phyloP scores from a whole-genome alignment of 306 rosid genomes.

The Sphenostylis stenocarpa region DNA sequence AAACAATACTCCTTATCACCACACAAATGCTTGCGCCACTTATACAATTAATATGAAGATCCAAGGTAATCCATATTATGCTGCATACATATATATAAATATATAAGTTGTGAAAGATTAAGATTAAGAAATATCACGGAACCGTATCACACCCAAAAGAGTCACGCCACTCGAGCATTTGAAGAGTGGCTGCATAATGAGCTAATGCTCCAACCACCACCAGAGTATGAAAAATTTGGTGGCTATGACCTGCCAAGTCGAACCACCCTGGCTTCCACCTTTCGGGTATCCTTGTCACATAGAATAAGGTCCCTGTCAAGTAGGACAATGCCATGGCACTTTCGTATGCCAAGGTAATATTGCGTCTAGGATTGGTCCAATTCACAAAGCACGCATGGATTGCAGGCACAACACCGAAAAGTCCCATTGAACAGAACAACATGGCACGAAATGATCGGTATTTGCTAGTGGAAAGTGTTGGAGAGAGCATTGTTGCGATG shows the following conservation, averaged over 20 bases:
- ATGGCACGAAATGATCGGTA: conserved; percentile 66
- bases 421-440: conserved; percentile 89
- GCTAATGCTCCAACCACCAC: conserved; percentile 85
- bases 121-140: not conserved
- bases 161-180: conserved; percentile 79
- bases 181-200: conserved; percentile 80
- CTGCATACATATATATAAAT: not conserved
- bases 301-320: conserved; percentile 68
- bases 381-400: conserved; percentile 70
- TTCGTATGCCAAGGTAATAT: conserved; percentile 66
- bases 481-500: conserved; percentile 64
- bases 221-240: conserved; percentile 81
- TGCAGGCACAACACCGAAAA: conserved; percentile 86
- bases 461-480: conserved; percentile 52
- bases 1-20: not conserved
- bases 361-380: conserved; percentile 78
- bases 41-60: not conserved
- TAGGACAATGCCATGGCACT: conserved; percentile 75
- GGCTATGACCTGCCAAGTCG: conserved; percentile 94
- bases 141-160: conserved; percentile 48
- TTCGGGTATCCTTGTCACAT: conserved; percentile 79
- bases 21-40: conserved; percentile 17
- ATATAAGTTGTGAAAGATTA: not conserved
- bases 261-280: conserved; percentile 91
- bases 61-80: not conserved